Base-by-base conservation (phyloP, 257 asterid genomes). In the Osmanthus fragrans region DNA sequence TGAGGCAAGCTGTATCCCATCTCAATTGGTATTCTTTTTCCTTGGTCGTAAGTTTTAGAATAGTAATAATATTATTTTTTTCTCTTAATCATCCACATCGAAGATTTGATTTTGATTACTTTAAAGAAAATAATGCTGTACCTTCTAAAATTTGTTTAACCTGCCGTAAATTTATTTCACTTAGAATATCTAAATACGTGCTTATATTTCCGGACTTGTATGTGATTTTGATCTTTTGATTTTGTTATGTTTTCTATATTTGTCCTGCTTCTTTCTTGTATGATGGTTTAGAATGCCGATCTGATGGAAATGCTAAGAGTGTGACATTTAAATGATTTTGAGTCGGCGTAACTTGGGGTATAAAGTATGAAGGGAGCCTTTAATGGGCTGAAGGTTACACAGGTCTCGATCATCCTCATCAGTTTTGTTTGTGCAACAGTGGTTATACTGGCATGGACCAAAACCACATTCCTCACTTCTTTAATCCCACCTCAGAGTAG, bases 341-440 rank as follows among this genome's bases (percentile, higher is more conserved):
- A 79, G 77, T 75, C 66, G 64, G 60, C 70, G 74, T 60, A 29
- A 73, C 71, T 64, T 76, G 64, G 73, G 82, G 80, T 79, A 36
- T 63, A 73, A 77, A 90, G 93, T 94, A 95, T 95, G 99, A 95
- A 93, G 89, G 94, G 94, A 85, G 92, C 92, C 89, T 77, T 90
- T 70, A 85, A 81, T 81, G 96, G 92, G 63, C 79, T 95, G 73
- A 95, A 86, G 86, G 85, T 85, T 74, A 79, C 90, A 34, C 98
- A 89, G 85, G 89, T 88, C 89, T 90, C 96, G 88, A 86, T 93
- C 86, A 83, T 91, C 90, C 97, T 95, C 83, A 80, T 91, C 15
- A 91, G 90, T 74, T 84, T 91, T 45, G 90, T 90, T 23, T 91
- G 98, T 60, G 82, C 77, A 13, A 92, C 90, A 29, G 90, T 91